Evolutionary conservation across 495 filamentous ascomycete genomes (phyloP), one percentile per base, ranked within the genome.

Genomic region (Hyaloscypha hepaticicola): DNA sequence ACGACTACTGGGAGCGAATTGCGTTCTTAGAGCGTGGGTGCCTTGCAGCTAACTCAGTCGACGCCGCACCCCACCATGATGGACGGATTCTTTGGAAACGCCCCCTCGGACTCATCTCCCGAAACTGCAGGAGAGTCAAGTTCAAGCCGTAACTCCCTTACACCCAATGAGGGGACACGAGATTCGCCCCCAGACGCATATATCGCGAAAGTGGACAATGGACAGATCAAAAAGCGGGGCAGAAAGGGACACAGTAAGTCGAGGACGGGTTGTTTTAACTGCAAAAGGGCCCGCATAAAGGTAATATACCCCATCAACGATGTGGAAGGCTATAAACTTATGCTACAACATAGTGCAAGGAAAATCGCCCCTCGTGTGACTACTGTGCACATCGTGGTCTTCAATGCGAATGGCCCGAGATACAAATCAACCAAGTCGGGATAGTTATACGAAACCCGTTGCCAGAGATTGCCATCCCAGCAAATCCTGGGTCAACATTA

Each of bases 281-380:
- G 87, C 78, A 89, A 89, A 71, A 74, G 78, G 49, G 75, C 85
- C 11, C 77, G 81, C 64, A 87, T 89, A 68, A 89, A 88, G 79
- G 81, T 80, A 71, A 28, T 45, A 19, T 45, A 19, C 38, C 14
- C 9, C 16, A 16, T 11, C 12, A 11, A 45, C 12, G n/a, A 19
- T 45, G 16, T 16, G 3, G 14, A 9, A 45, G 9, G 5, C 38
- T 16, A 4, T 45, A 9, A 45, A 16, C 38, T 45, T 21, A 53
- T 53, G 11, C 48, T 1, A 9, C 11, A 14, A 27, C 48, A 50
- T 31, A 84, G 81, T 88, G 85, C 72, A 83, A 85, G 69, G 85
- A 88, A 70, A 81, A 78, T 11, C 74, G 74, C 14, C 85, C 86
- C 16, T 74, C 80, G 25, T 88, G 86, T 59, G 77, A 79, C 19